phyloP scores from a whole-genome alignment of 2,329 filamentous ascomycete species.

The Aspergillus niger region DNA sequence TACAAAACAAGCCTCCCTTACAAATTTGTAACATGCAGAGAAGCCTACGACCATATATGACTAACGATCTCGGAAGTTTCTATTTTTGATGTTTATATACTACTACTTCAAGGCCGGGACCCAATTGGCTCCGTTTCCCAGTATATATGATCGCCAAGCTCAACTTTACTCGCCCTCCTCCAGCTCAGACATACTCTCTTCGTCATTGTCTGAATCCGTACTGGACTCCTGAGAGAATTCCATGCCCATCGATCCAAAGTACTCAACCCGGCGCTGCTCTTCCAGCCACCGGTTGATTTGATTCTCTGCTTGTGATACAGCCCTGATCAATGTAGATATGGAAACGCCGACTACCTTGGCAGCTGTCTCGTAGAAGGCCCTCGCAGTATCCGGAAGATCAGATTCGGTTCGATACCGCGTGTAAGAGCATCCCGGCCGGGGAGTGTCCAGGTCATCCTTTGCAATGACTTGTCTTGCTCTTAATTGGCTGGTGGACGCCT shows the following conservation, averaged over 20 bases:
- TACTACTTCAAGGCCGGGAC: too few relatives aligned
- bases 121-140: neutral
- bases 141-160: neutral
- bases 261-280: constrained; percentile 35
- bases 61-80: too few relatives aligned
- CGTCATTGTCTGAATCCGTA: constrained; percentile 20
- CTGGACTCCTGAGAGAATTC: constrained; percentile 19
- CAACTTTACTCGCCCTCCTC: neutral
- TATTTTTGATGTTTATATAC: too few relatives aligned
- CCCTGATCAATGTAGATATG: constrained; percentile 52
- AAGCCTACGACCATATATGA: too few relatives aligned
- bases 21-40: too few relatives aligned
- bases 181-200: constrained; percentile 5
- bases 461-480: constrained; percentile 41
- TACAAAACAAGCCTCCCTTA: too few relatives aligned
- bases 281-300: constrained; percentile 45
- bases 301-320: constrained; percentile 54
- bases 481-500: constrained; percentile 47
- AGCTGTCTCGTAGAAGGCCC: constrained; percentile 53
- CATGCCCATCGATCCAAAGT: constrained; percentile 23
- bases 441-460: constrained; percentile 37
- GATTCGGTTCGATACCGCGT: constrained; percentile 50
- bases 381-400: constrained; percentile 50
- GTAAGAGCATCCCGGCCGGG: constrained; percentile 55
- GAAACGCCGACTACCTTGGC: constrained; percentile 54